These are phyloP conservation scores for Cordia subcordata DNA, from an alignment of 257 asterid species.

Conservation along the genomic window DNA sequence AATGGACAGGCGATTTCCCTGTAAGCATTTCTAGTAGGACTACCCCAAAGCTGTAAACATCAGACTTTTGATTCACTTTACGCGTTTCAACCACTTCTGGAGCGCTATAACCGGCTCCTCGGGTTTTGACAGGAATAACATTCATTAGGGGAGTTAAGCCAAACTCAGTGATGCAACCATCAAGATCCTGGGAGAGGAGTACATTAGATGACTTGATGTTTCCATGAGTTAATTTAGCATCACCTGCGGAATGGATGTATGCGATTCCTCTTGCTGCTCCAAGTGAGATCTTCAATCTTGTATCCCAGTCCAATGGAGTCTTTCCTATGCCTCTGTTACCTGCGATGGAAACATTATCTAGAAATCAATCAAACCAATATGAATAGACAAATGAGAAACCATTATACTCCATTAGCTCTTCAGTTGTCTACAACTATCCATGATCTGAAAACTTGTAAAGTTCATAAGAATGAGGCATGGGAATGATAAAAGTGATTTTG, in stretches of 20 bases:
- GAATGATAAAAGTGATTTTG: not conserved
- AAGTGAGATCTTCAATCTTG: conserved; percentile 65
- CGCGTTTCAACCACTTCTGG: conserved; percentile 80
- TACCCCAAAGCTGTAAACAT: conserved; percentile 93
- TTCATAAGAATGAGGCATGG: not conserved
- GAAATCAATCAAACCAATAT: too few species aligned
- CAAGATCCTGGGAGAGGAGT: conserved; percentile 48
- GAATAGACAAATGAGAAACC: not conserved
- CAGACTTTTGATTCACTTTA: conserved; percentile 65
- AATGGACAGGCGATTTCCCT: conserved; percentile 68
- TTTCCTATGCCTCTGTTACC: conserved; percentile 54
- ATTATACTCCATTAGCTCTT: too few species aligned
- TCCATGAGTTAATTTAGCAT: conserved; percentile 57
- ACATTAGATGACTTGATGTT: conserved; percentile 85
- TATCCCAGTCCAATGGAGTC: conserved; percentile 63
- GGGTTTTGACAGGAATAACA: conserved; percentile 41
- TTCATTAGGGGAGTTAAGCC: conserved; percentile 60
- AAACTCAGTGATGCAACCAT: conserved; percentile 64
- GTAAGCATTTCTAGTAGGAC: conserved; percentile 83
- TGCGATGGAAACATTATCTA: conserved; percentile 12
- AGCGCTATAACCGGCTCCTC: conserved; percentile 78
- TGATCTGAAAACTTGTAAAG: too few species aligned
- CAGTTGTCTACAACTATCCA: too few species aligned
- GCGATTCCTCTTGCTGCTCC: conserved; percentile 80
- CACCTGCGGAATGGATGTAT: conserved; percentile 69